A percentile compares a stretch with the other conserved stretches of the same genome.
These are phyloP conservation scores for Spizellomyces sp. DNA, from an alignment of 192 early-diverging fungal genomes.

Conservation along the genomic window DNA sequence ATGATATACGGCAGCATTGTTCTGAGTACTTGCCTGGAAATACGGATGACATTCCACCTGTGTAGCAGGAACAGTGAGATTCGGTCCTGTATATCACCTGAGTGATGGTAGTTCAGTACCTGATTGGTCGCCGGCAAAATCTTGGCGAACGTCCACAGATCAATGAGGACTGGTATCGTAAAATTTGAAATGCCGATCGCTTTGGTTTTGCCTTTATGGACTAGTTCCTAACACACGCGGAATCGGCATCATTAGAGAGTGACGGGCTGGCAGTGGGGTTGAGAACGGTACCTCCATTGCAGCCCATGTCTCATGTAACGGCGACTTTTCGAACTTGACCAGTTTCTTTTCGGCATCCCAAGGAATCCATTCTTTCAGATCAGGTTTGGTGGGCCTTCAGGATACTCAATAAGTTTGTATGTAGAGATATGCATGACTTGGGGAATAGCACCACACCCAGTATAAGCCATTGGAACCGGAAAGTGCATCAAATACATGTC, in stretches of 20 bases:
- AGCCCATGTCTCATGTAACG: slow-evolving; percentile 72
- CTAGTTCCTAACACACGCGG: slow-evolving; percentile 48
- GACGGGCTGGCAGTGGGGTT: too few relatives aligned
- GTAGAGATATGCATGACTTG: slow-evolving; percentile 48
- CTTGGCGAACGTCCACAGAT: slow-evolving; percentile 63
- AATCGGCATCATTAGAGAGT: too few relatives aligned
- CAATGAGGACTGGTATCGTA: slow-evolving; percentile 51
- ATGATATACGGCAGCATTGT: too few relatives aligned
- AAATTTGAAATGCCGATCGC: slow-evolving; percentile 89
- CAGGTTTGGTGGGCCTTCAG: slow-evolving; percentile 7
- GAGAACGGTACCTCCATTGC: slow-evolving; percentile 60
- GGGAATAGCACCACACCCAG: slow-evolving; percentile 2
- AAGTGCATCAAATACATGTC: slow-evolving; percentile 88
- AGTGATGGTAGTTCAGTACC: not conserved
- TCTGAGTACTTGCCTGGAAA: slow-evolving; percentile 22
- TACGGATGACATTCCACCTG: slow-evolving; percentile 78
- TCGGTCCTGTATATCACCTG: too few relatives aligned
- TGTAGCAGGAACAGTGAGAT: too few relatives aligned
- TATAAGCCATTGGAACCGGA: slow-evolving; percentile 42
- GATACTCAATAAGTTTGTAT: slow-evolving; percentile 57
- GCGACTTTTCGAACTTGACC: slow-evolving; percentile 45
- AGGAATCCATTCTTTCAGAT: slow-evolving; percentile 6
- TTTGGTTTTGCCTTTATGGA: slow-evolving; percentile 69
- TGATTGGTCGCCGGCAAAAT: slow-evolving; percentile 87
- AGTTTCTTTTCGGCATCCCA: slow-evolving; percentile 22